Evolutionary conservation across 495 filamentous ascomycete species (phyloP), one percentile per base, ranked within the genome.

Genomic region (Amniculicola lignicola): DNA sequence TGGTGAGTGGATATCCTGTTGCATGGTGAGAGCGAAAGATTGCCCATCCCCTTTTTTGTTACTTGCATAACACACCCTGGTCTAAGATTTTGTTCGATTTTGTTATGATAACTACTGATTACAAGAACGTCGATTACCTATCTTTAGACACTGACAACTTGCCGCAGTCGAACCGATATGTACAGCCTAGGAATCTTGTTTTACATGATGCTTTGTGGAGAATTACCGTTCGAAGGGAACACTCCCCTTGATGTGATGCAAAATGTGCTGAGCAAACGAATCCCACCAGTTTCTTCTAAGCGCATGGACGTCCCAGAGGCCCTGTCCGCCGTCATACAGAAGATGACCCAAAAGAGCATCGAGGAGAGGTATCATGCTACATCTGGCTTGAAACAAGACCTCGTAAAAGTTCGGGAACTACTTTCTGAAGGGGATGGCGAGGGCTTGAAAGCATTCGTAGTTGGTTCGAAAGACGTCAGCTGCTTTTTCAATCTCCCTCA

Each of bases 211-310:
- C 74, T 96, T 38, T 85, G 85, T 14, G 87, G 88, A 21, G 82
- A 85, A 61, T 75, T 84, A 3, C 83, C 87, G 0, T 96, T 91
- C 59, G 82, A 82, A 25, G 90, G 89, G 6, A 76, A 77, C 33
- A 85, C 85, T 3, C 87, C 89, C 0, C 80, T 95, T 54, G 89
- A 95, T 63, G 85, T 95, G 25, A 86, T 96, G 39, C 90, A 95
- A 63, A 89, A 82, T 61, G 89, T 96, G 1, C 76, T 96, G 0
- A 82, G 80, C 36, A 82, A 83, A 42, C 82, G 87, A 63, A 79
- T 95, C 56, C 83, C 86, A 1, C 82, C 80, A 28, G 81, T 92
- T 10, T 87, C 87, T 0, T 77, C 77, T 29, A 82, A 88, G 48
- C 78, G 90, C 23, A 76, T 87, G 63, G 89, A 95, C 60, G 70